Percentiles rank a stretch among this genome's conserved stretches.
Evolutionary conservation across 2,329 filamentous ascomycete genomes (phyloP).

Genomic region (Cyphellophora europaea): DNA sequence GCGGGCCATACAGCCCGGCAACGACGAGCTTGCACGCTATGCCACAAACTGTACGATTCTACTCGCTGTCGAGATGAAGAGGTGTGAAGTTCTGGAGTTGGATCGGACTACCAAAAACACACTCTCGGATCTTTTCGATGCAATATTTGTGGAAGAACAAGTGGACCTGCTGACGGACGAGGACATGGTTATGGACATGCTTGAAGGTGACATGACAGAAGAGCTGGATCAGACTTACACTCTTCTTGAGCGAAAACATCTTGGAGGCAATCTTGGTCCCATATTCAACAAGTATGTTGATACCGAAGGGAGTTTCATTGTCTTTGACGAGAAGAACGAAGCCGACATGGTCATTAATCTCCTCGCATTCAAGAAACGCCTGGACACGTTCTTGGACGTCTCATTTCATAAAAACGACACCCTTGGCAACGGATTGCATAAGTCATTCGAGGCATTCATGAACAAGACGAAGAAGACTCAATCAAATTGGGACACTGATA

Average conservation of each 20-base stretch:
- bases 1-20: slow-evolving; percentile 55
- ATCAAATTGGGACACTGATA: slow-evolving; percentile 67
- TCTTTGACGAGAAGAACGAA: slow-evolving; percentile 67
- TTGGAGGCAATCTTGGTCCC: slow-evolving; percentile 59
- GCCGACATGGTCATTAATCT: slow-evolving; percentile 81
- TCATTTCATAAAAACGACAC: slow-evolving; percentile 71
- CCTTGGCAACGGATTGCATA: slow-evolving; percentile 68
- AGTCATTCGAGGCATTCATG: slow-evolving; percentile 83
- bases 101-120: slow-evolving; percentile 74
- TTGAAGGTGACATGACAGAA: slow-evolving; percentile 59
- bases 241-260: slow-evolving; percentile 61
- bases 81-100: slow-evolving; percentile 73
- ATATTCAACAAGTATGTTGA: slow-evolving; percentile 76
- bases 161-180: slow-evolving; percentile 56
- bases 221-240: slow-evolving; percentile 70
- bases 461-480: slow-evolving; percentile 71
- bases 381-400: slow-evolving; percentile 67
- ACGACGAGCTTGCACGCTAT: slow-evolving; percentile 61
- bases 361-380: slow-evolving; percentile 66
- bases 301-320: slow-evolving; percentile 63
- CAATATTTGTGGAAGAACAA: slow-evolving; percentile 60
- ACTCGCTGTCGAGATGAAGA: slow-evolving; percentile 60
- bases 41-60: slow-evolving; percentile 60
- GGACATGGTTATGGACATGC: slow-evolving; percentile 60
- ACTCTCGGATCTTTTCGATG: slow-evolving; percentile 64